These are phyloP conservation scores for Aspergillus incahuasiensis DNA, from an alignment of 495 filamentous ascomycete genomes.

Conservation along the genomic window DNA sequence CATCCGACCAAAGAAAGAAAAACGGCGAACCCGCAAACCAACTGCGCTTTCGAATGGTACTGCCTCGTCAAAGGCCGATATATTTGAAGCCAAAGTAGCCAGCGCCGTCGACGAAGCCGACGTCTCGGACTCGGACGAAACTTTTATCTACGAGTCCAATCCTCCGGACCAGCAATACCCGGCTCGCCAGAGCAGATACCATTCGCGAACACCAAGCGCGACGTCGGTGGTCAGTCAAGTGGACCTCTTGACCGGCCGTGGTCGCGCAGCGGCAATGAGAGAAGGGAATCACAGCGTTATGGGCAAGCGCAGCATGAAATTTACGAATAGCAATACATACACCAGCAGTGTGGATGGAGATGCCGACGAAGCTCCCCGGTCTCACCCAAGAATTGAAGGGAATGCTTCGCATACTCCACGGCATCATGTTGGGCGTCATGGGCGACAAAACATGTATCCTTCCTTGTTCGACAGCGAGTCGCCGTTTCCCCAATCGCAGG, in stretches of 20 bases:
- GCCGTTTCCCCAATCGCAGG: slow-evolving; percentile 51
- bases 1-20: slow-evolving; percentile 86
- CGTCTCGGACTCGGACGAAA: slow-evolving; percentile 95
- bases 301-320: slow-evolving; percentile 96
- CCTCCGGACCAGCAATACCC: slow-evolving; percentile 73
- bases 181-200: slow-evolving; percentile 72
- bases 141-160: slow-evolving; percentile 98
- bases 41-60: slow-evolving; percentile 41
- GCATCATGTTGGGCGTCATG: slow-evolving; percentile 72
- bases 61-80: slow-evolving; percentile 95
- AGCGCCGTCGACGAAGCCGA: slow-evolving; percentile 89
- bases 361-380: slow-evolving; percentile 60
- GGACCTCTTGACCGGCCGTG: slow-evolving; percentile 61
- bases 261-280: slow-evolving; percentile 58
- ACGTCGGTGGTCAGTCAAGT: slow-evolving; percentile 83
- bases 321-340: slow-evolving; percentile 81
- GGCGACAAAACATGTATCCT: slow-evolving; percentile 62
- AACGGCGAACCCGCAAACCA: slow-evolving; percentile 75
- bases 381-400: slow-evolving; percentile 50
- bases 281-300: slow-evolving; percentile 61
- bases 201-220: slow-evolving; percentile 91
- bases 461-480: slow-evolving; percentile 76
- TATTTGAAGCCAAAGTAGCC: slow-evolving; percentile 95
- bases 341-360: slow-evolving; percentile 56
- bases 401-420: slow-evolving; percentile 61